Percentiles rank a stretch among this genome's conserved stretches.
Conservation (phyloP, 2,329 filamentous ascomycete genomes). For the Apiospora sp. region DNA sequence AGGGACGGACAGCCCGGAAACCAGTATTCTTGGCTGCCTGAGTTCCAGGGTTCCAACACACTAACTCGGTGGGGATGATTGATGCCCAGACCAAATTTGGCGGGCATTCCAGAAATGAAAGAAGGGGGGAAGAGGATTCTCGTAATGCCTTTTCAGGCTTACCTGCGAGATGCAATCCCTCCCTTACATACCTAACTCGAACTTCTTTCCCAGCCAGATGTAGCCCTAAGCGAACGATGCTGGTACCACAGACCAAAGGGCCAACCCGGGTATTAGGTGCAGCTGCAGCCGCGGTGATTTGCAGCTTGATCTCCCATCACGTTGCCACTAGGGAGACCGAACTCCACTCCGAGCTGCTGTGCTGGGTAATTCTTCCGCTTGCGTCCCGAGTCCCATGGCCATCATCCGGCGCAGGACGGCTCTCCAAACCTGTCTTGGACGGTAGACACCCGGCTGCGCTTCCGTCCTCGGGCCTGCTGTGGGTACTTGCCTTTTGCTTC, state of each 20-base stretch:
- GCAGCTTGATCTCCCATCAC: conserved; percentile 5
- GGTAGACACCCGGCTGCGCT: background rate
- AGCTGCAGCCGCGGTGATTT: background rate
- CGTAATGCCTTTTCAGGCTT: background rate
- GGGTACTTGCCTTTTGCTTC: conserved; percentile 20
- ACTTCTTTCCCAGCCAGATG: background rate
- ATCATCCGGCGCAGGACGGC: background rate
- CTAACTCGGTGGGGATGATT: background rate
- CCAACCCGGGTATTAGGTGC: background rate
- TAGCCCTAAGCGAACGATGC: conserved; percentile 11
- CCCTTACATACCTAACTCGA: background rate
- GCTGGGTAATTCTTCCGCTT: conserved; percentile 21
- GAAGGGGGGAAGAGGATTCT: background rate
- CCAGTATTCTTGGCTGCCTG: background rate
- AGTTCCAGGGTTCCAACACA: background rate
- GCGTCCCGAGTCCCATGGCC: background rate
- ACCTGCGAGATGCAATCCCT: background rate
- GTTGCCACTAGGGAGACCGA: conserved; percentile 8
- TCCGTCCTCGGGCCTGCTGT: conserved; percentile 11
- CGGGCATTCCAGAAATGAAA: background rate
- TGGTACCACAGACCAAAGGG: conserved; percentile 12
- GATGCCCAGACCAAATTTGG: background rate
- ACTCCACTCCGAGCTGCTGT: conserved; percentile 14
- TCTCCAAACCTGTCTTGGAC: background rate
- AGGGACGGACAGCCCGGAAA: background rate